Percentiles rank a stretch among this genome's conserved stretches.
Conservation (phyloP, 2,329 filamentous ascomycete species). For the Alternaria novae-zelandiae region DNA sequence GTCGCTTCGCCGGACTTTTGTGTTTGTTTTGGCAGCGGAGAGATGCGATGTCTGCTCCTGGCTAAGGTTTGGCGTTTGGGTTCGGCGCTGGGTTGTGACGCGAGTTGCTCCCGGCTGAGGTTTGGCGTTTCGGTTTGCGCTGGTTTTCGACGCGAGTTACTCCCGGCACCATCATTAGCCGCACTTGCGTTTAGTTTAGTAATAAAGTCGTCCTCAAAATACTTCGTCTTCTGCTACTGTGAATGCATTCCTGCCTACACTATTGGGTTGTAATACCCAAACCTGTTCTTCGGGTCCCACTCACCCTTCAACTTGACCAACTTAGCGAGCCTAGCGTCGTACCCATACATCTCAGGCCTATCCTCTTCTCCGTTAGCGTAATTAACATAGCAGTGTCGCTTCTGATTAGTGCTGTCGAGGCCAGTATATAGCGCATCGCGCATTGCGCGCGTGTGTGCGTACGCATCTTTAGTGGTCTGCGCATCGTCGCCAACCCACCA, state of each 20-base stretch:
- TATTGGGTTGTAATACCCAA: conserved; percentile 37
- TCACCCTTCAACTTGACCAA: conserved; percentile 35
- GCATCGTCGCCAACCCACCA: conserved; percentile 23
- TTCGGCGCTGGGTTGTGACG: not conserved
- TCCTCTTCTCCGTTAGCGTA: conserved; percentile 43
- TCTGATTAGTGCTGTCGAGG: conserved; percentile 8
- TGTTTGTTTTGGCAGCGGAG: not conserved
- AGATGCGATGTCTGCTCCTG: not conserved
- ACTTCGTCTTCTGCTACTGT: not conserved
- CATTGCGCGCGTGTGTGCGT: conserved; percentile 13
- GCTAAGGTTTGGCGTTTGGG: not conserved
- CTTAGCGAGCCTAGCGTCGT: conserved; percentile 32
- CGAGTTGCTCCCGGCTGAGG: not conserved
- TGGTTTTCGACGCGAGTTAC: not conserved
- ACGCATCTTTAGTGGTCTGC: conserved; percentile 14
- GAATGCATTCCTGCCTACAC: not conserved
- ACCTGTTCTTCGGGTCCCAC: conserved; percentile 38
- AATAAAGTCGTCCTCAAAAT: not conserved
- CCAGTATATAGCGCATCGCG: conserved; percentile 19
- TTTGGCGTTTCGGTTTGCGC: not conserved
- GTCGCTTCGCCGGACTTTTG: not conserved
- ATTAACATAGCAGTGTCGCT: conserved; percentile 40
- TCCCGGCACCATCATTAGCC: not conserved
- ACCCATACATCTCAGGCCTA: conserved; percentile 39
- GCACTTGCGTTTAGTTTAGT: not conserved